A percentile compares a stretch with the other conserved stretches of the same genome.
Evolutionary conservation across 2,329 filamentous ascomycete genomes (phyloP).

Genomic region (Plenodomus lindquistii): DNA sequence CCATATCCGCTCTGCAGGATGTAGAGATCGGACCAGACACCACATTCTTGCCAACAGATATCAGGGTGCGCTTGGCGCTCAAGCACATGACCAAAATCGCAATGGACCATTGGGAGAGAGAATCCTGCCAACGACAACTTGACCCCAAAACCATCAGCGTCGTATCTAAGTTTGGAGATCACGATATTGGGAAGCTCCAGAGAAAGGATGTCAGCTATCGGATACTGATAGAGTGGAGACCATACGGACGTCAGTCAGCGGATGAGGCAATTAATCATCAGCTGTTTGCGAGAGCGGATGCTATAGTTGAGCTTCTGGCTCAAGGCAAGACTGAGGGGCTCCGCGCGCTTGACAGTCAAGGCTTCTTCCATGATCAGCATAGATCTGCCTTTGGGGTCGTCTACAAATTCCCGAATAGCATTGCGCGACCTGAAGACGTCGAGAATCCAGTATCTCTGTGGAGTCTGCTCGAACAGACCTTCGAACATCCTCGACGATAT

Average conservation of each 20-base stretch:
- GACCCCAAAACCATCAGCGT: not conserved
- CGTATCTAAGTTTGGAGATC: no score
- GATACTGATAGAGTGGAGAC: not conserved
- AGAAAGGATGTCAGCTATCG: not conserved
- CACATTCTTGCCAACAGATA: no score
- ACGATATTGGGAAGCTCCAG: no score
- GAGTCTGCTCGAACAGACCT: no score
- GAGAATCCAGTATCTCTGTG: no score
- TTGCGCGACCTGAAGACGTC: no score
- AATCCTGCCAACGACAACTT: not conserved
- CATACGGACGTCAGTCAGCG: not conserved
- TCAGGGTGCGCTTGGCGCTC: no score
- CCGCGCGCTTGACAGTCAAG: not conserved
- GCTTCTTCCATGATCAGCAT: not conserved
- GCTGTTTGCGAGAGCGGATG: not conserved
- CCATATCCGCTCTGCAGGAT: no score
- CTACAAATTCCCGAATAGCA: no score
- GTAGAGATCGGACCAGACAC: no score
- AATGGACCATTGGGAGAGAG: not conserved
- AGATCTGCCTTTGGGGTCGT: no score
- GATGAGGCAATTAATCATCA: not conserved
- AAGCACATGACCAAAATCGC: not conserved
- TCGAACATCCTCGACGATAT: no score
- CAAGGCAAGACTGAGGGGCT: not conserved
- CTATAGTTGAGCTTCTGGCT: not conserved